Evolutionary conservation across 176 grass and related monocot species (phyloP), one percentile per base, ranked within the genome.

Genomic region (Oryza officinalis): DNA sequence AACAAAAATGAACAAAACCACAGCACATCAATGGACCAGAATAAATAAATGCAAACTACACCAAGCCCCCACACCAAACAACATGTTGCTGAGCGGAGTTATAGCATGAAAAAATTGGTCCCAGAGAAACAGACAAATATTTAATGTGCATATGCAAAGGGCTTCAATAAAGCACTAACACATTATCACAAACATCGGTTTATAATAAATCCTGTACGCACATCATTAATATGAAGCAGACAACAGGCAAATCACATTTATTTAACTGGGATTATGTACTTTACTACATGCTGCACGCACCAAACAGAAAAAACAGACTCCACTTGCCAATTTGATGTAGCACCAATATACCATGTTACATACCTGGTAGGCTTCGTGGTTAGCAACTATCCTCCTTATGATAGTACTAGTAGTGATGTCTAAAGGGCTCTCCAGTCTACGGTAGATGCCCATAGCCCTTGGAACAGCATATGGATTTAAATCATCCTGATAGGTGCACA

Each of bases 361-460:
- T 90, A 98, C 96, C 96, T 95, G 93, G 87, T 90, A 98, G 30
- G 93, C 91, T 90, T 98, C 96, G 35, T 98, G 96, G 87, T 98
- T 98, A 77, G 89, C 65, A 92, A 98, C 96, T 83, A 98, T 98
- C 82, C 96, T 88, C 88, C 80, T 98, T 66, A 95, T 98, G 57
- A 98, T 98, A 69, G 96, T 98, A 80, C 96, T 98, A 50, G 96
- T 98, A 45, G 93, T 95, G 40, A 95, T 93, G 64, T 95, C 91
- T 87, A 95, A 79, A 82, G 93, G 93, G 77, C 91, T 98, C 49
- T 92, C 89, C 11, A 98, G 72, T 74, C 89, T 86, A 54, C 27
- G 85, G 73, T 86, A 95, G 75, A 93, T 98, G 44, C 93, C 92
- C 93, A 92, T 88, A 84, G 64, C 83, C 80, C 87, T 92, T 84